A percentile compares a stretch with the other conserved stretches of the same genome.
Conservation (phyloP, 2,329 filamentous ascomycete species). For the Diaporthe sp. region DNA sequence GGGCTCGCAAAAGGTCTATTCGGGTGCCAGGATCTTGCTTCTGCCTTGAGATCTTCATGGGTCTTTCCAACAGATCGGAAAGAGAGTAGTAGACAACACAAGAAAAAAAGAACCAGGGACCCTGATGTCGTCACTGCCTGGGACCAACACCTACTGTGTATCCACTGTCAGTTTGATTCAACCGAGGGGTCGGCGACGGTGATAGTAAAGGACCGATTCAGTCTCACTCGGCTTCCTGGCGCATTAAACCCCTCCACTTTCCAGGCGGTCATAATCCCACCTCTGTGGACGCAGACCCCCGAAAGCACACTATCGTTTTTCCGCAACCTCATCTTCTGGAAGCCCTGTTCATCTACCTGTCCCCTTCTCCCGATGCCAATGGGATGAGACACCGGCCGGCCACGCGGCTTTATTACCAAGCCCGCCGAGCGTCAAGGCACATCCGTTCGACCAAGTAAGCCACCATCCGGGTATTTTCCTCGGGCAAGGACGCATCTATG, state of each 20-base stretch:
- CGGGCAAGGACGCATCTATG: neutral
- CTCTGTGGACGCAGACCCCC: constrained; percentile 7
- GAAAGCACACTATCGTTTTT: neutral
- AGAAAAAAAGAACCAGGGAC: neutral
- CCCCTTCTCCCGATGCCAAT: neutral
- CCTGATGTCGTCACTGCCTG: constrained; percentile 1
- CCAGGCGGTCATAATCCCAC: neutral
- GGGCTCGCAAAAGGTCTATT: neutral
- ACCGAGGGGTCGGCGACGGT: constrained; percentile 12
- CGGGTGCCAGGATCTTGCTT: constrained; percentile 3
- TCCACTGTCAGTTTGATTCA: neutral
- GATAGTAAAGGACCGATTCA: constrained; percentile 10
- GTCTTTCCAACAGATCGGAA: neutral
- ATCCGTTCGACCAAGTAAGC: neutral
- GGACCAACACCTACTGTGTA: neutral
- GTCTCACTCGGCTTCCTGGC: neutral
- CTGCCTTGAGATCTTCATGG: neutral
- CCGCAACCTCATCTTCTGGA: neutral
- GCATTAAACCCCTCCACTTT: neutral
- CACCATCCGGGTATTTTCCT: neutral
- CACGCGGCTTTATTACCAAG: constrained; percentile 23
- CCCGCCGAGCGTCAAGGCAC: constrained; percentile 16
- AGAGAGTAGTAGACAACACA: neutral
- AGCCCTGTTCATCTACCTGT: neutral
- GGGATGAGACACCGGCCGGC: neutral